Evolutionary conservation across 805 yeast genomes (phyloP), one percentile per base, ranked within the genome.

Genomic region (Kockiozyma suomiensis): DNA sequence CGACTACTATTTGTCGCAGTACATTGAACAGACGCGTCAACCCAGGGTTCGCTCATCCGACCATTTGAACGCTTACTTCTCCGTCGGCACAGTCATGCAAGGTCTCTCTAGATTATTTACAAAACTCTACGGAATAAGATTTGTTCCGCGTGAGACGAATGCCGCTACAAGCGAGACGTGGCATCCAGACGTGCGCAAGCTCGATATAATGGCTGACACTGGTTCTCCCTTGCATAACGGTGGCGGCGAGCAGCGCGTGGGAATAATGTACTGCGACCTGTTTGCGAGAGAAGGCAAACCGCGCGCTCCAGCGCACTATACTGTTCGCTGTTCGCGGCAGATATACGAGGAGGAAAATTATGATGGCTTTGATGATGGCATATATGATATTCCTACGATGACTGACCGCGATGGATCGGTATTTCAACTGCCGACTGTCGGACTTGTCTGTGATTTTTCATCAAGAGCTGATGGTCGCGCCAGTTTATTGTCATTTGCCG

Each of bases 321-420:
- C 98, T 0, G 89, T 94, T 6, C 90, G 94, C 63, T 94, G 98
- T 69, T 89, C 97, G n/a, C 81, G 98, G 66, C 83, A 84, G 69
- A 81, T 90, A 15, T 85, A 85, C 68, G 79, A 80, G 0, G 81
- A 79, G 54, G 87, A 84, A 67, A 48, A 54, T 15, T 71, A 75
- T 55, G 73, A 71, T 46, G 75, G 73, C 6, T 78, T 79, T 10
- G 70, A 68, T 17, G 56, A 30, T 13, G 65, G 56, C 2, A 30
- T 41, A n/a, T n/a, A 26, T 12, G 57, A 49, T 28, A 41, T 68
- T 33, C 58, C 68, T 68, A 45, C 70, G 12, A 53, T 58, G 37
- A 56, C 48, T 12, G 78, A 76, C 8, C 52, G 50, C 7, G 78
- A 77, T 13, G 83, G 81, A 3, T 80, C 77, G 40, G 76, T 78